Evolutionary conservation across 2,329 filamentous ascomycete species (phyloP).

Genomic region (Talaromyces sp.): DNA sequence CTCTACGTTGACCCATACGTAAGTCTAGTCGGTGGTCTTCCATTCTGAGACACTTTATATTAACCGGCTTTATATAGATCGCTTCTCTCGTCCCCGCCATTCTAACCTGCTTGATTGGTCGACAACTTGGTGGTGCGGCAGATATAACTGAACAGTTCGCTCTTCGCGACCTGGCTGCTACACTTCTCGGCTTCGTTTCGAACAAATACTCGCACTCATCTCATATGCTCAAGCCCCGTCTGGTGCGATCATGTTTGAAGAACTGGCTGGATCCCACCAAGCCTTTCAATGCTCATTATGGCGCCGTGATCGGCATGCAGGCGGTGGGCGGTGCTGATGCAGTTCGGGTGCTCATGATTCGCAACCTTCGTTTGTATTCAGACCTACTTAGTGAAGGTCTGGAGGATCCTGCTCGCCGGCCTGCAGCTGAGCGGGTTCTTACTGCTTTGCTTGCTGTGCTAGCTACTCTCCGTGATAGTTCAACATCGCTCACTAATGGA

Average conservation of each 20-base stretch:
- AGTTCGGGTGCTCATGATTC: slow-evolving; percentile 65
- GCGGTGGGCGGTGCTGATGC: slow-evolving; percentile 72
- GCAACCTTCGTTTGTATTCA: slow-evolving; percentile 68
- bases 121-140: slow-evolving; percentile 68
- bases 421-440: slow-evolving; percentile 64
- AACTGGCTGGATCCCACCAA: slow-evolving; percentile 86
- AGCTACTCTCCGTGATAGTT: slow-evolving; percentile 55
- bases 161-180: slow-evolving; percentile 81
- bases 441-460: slow-evolving; percentile 60
- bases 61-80: slow-evolving; percentile 46
- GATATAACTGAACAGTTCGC: slow-evolving; percentile 68
- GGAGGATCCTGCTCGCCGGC: slow-evolving; percentile 53
- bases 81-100: slow-evolving; percentile 78
- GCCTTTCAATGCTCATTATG: slow-evolving; percentile 82
- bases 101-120: slow-evolving; percentile 85
- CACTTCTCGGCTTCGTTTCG: slow-evolving; percentile 76
- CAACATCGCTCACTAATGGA: slow-evolving; percentile 43
- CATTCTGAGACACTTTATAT: not conserved
- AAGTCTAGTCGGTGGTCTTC: slow-evolving; percentile 21
- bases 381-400: slow-evolving; percentile 60
- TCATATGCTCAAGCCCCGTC: slow-evolving; percentile 79
- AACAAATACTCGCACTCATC: slow-evolving; percentile 80
- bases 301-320: slow-evolving; percentile 78
- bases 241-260: slow-evolving; percentile 91
- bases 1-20: slow-evolving; percentile 74